Conservation (phyloP, 2,329 filamentous ascomycete genomes). For the Colletotrichum orbiculare region DNA sequence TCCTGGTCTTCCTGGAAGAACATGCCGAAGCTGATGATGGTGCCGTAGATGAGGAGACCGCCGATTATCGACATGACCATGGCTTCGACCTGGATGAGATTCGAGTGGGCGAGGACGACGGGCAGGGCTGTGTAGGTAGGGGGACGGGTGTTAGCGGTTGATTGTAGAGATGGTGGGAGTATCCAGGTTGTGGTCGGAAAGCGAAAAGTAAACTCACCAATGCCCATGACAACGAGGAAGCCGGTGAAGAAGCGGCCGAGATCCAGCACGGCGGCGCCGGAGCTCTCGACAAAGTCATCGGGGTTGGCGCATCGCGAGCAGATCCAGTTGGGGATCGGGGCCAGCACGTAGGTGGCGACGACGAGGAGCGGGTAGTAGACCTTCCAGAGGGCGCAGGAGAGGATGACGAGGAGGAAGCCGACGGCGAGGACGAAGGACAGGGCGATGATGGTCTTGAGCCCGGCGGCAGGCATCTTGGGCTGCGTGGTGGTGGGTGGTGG, state of each 20-base stretch:
- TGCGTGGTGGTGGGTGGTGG: conserved; percentile 22
- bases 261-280: conserved; percentile 87
- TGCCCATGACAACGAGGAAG: conserved; percentile 96
- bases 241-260: conserved; percentile 94
- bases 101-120: conserved; percentile 86
- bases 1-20: conserved; percentile 99
- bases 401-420: conserved; percentile 98
- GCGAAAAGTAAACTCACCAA: conserved; percentile 72
- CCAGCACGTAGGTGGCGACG: conserved; percentile 93
- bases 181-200: not conserved
- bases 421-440: conserved; percentile 99
- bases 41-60: conserved; percentile 94
- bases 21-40: conserved; percentile 97
- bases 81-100: conserved; percentile 82
- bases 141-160: conserved; percentile 21
- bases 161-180: not conserved
- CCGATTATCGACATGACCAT: conserved; percentile 97
- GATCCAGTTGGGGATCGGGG: conserved; percentile 96
- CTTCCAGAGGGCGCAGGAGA: conserved; percentile 94
- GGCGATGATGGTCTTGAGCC: conserved; percentile 98
- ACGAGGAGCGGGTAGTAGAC: conserved; percentile 96
- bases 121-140: conserved; percentile 75
- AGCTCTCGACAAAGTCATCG: conserved; percentile 93
- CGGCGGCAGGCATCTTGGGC: conserved; percentile 76
- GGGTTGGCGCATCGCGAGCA: conserved; percentile 88